These are phyloP conservation scores for Cyclostephanos tholiformis DNA, from an alignment of 108 stramenopile genomes.

Conservation along the genomic window DNA sequence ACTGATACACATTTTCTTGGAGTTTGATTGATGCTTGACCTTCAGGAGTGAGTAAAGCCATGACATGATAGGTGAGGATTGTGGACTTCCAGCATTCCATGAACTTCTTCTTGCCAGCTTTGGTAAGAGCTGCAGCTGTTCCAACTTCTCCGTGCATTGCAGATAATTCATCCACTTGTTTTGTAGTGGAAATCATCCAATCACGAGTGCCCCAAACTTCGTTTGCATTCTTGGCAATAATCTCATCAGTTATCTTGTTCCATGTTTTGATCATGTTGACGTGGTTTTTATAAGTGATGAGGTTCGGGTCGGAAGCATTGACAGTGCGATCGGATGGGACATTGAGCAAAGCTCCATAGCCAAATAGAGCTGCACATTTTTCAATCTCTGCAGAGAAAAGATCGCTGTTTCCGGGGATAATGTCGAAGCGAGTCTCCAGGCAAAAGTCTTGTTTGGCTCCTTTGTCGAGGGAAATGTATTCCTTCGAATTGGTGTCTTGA, in stretches of 20 bases:
- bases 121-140: too few species aligned
- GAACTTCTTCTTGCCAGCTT: too few species aligned
- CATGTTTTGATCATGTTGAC: neutral
- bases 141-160: too few species aligned
- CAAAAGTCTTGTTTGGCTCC: neutral
- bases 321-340: neutral
- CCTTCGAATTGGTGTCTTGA: neutral
- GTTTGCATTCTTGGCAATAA: neutral
- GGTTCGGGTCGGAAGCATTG: neutral
- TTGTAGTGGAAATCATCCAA: neutral
- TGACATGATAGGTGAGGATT: too few species aligned
- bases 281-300: neutral
- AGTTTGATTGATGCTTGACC: neutral
- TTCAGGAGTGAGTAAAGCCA: neutral
- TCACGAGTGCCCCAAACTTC: neutral
- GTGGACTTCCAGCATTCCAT: too few species aligned
- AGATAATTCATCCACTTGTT: too few species aligned
- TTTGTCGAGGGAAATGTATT: neutral
- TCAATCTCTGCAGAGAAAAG: neutral
- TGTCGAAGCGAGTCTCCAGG: neutral
- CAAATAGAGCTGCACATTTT: neutral
- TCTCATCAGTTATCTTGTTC: neutral
- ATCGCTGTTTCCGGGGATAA: neutral
- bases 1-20: neutral
- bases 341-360: neutral